A percentile compares a stretch with the other conserved stretches of the same genome.
Conservation (phyloP, 192 early-diverging fungal species). For the Paraglomus brasilianum region DNA sequence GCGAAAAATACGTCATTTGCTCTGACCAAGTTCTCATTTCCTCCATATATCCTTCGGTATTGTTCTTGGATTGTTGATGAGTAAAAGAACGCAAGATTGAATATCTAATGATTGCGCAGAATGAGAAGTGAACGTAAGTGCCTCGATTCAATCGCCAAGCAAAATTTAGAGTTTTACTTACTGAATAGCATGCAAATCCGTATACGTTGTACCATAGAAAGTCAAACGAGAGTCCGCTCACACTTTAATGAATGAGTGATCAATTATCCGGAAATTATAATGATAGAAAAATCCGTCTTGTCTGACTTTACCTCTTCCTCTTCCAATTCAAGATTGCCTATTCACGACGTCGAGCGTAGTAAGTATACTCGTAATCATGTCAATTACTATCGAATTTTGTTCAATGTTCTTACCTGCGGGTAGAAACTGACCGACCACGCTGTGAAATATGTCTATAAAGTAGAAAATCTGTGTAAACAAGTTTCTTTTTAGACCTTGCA, state of each 20-base stretch:
- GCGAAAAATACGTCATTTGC: constrained; percentile 88
- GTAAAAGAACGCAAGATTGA: constrained; percentile 76
- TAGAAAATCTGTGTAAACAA: no score
- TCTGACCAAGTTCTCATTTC: constrained; percentile 68
- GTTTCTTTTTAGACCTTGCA: no score
- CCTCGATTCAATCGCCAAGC: neutral
- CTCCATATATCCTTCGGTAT: constrained; percentile 68
- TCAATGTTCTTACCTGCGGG: constrained; percentile 62
- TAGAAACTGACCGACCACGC: constrained; percentile 92
- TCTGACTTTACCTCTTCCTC: constrained; percentile 56
- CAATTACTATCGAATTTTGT: no score
- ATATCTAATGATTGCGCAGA: constrained; percentile 45
- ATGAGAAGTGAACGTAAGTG: neutral
- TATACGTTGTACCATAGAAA: constrained; percentile 84
- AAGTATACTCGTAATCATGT: no score
- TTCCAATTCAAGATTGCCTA: constrained; percentile 67
- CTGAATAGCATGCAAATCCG: constrained; percentile 83
- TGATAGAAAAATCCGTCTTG: neutral
- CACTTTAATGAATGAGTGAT: constrained; percentile 39
- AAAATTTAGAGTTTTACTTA: constrained; percentile 33
- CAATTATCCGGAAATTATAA: neutral
- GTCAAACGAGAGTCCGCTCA: constrained; percentile 87
- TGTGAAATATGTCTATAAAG: constrained; percentile 60
- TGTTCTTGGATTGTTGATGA: constrained; percentile 63
- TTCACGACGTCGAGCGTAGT: no score